Base-by-base conservation (phyloP, 179 eudicot species). In the Camellia oleifera region DNA sequence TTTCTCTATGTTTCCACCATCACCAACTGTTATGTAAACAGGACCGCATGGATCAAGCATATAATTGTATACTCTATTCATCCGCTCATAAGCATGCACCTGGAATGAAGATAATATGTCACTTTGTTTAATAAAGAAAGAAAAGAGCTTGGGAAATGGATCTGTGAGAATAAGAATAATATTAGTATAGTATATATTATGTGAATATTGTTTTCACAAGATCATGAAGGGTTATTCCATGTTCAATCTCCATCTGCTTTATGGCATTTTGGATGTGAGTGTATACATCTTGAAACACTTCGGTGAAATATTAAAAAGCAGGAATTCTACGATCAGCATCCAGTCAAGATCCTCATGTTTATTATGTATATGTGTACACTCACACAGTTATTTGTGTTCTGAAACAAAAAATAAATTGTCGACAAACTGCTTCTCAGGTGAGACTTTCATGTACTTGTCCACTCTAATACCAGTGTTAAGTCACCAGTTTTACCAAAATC, bases 31-130 rank as follows among this genome's bases (percentile, higher is more conserved):
- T 56, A 95, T 91, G 82, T 90, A 90, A 17, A 95, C 89, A 40
- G 98, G 92, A n/a, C 95, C 98, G 81, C 98, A 93, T 8, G 92
- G 87, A 77, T 95, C 92, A 71, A 95, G 80, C 23, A 86, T 83
- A 79, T 93, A 95, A 77, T 91, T 90, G 82, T 88, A 95, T 26
- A 95, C 98, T 83, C 98, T 87, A 75, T 93, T 93, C 90, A 91
- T 90, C 74, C 98, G 82, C 83, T 95, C 98, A 80, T 95, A 95
- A 7, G 98, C 97, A 75, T 95, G 98, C 69, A 95, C 98, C 98
- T 95, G 87, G 71, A 77, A 78, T 20, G 66, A 23, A 54, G 46
- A 52, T 54, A 53, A 60, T 9, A 18, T 42, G 15, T 66, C 9
- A 50, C 62, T 48, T 77, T 67, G 4, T 48, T 48, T 14, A 50